Base-by-base conservation (phyloP, 768 basidiomycete species). In the Suillus weaverae region DNA sequence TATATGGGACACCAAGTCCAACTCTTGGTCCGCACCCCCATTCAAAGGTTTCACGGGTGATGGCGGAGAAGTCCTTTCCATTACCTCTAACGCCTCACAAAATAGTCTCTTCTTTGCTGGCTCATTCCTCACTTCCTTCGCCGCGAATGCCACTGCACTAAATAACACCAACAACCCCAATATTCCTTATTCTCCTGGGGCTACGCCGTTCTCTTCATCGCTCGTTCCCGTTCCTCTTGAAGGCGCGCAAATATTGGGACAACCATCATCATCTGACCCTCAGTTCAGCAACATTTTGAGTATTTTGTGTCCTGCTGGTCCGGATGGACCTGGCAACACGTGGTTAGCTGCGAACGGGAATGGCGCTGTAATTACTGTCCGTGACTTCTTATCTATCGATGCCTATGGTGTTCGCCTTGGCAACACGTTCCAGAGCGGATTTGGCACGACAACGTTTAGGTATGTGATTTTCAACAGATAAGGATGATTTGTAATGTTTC, bases 371-470 rank as follows among this genome's bases (percentile, higher is more conserved):
- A 85, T 99, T 68, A 94, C 90, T 35, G 80, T 94, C 51, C 83
- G 90, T 64, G 84, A 88, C n/a, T 92, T 90, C 72, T 80, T 86
- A 33, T 90, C 83, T 71, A 85, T 92, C 63, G 86, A 84, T 57
- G 91, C 88, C 4, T 87, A 82, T 63, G 97, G 97, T 5, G 73
- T 98, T 56, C 87, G 97, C 53, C 80, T 99, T 35, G 96, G 95
- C 33, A 99, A 99, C 78, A 96, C 95, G 9, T 93, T 97, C 76
- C 82, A 89, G 67, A 77, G 82, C 60, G 85, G 88, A 61, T 88
- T 91, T 69, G 91, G 95, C 48, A 97, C 97, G 1, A 92, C 87
- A n/a, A 84, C 81, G 5, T 99, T 99, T 78, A 90, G 85, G 96
- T 96, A 76, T 62, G 86, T 72, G 36, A 44, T 51, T 14, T 55